Evolutionary conservation across 2,329 filamentous ascomycete species (phyloP), one percentile per base, ranked within the genome.

Genomic region (Botrytis medusae): DNA sequence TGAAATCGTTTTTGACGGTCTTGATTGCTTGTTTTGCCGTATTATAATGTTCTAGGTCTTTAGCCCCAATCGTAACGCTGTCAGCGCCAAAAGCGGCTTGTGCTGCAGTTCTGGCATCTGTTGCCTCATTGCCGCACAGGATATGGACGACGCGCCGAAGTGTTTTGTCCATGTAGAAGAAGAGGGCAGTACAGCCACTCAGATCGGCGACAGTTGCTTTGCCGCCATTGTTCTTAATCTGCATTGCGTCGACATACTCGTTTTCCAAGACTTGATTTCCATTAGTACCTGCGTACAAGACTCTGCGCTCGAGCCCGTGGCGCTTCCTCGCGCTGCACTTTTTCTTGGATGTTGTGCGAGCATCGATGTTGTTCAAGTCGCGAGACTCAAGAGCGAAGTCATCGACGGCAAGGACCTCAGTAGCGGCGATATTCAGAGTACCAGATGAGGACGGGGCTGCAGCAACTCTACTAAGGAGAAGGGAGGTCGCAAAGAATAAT

Each of bases 131-230:
- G 54, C 71, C 71, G 71, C 62, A 68, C 18, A 72, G n/a, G 25
- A 72, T 61, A 37, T 72, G 71, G 63, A 68, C 64, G 48, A 44
- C 71, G 34, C 32, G 63, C 37, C 29, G 48, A 34, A 59, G 37
- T 48, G 48, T 59, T 72, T 25, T 46, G 2, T 29, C 29, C 34
- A 42, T 68, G 7, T 51, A 72, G 61, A 68, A 68, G 54, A 72
- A 72, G n/a, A 72, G n/a, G 37, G 71, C 62, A 46, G 12, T 62
- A 12, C 71, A 72, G 54, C 71, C 71, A 48, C 29, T 72, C 34
- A 72, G 5, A 25, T 68, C 62, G 14, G 65, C 62, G 37, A 60
- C 51, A 29, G 71, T 34, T 63, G 65, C 71, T 48, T 20, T 22
- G 37, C 54, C 51, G 48, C 62, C 63, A 68, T 32, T 42, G 8